Percentiles rank a stretch among this genome's conserved stretches.
Conservation (phyloP, 2,329 filamentous ascomycete species). For the Pseudopyricularia javanii region DNA sequence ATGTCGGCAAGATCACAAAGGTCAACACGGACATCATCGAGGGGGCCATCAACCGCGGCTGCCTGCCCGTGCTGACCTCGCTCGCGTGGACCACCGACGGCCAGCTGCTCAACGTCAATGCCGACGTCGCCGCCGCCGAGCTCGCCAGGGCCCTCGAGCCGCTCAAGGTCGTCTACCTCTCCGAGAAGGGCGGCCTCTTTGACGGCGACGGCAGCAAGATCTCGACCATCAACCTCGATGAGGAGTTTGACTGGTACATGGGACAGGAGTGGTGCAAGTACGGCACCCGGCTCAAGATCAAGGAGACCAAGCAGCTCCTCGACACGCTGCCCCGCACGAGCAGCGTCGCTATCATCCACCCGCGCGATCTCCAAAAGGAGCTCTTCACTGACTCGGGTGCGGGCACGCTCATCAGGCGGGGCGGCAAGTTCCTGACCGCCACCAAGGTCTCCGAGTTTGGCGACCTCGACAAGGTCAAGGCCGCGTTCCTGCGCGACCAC, state of each 20-base stretch:
- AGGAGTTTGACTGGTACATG: constrained; percentile 91
- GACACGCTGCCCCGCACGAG: constrained; percentile 82
- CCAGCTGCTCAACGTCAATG: constrained; percentile 92
- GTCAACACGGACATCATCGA: constrained; percentile 88
- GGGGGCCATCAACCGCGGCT: constrained; percentile 79
- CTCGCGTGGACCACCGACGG: constrained; percentile 92
- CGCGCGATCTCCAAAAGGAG: constrained; percentile 90
- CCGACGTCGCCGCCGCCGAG: constrained; percentile 90
- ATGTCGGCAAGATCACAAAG: constrained; percentile 88
- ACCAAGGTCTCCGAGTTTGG: constrained; percentile 62
- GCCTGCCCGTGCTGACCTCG: constrained; percentile 85
- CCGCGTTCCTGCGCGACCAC: constrained; percentile 69
- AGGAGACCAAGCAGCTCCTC: constrained; percentile 89
- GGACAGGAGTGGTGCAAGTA: constrained; percentile 89
- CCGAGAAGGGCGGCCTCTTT: constrained; percentile 92
- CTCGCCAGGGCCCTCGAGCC: constrained; percentile 81
- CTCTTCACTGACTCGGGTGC: constrained; percentile 93
- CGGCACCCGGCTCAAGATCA: constrained; percentile 92
- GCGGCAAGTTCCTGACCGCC: constrained; percentile 74
- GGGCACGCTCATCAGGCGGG: constrained; percentile 82
- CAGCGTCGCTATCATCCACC: constrained; percentile 94
- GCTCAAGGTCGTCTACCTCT: constrained; percentile 96
- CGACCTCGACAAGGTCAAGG: constrained; percentile 66
- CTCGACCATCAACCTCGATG: constrained; percentile 91
- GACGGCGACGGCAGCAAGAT: constrained; percentile 92